phyloP scores from a whole-genome alignment of 176 grass and related monocot species.

The Aegilops bicornis region DNA sequence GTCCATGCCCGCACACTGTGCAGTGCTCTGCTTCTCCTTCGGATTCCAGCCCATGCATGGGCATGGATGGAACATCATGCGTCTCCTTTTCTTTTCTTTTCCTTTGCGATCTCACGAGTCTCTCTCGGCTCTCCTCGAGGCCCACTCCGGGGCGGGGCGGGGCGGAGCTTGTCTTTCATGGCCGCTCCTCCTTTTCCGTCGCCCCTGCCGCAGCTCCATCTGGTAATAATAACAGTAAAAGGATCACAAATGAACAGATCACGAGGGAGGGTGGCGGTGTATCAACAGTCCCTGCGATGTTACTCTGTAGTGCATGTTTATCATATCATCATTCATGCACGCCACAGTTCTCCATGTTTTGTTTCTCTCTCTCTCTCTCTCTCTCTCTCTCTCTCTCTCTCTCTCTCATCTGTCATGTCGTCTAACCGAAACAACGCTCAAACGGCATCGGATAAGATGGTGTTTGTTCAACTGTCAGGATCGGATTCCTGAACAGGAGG shows the following conservation, averaged over 20 bases:
- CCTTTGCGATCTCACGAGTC: neutral
- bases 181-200: neutral
- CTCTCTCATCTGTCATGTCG: neutral
- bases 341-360: neutral
- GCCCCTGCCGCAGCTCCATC: slow-evolving; percentile 22
- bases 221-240: neutral
- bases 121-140: neutral
- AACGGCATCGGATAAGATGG: neutral
- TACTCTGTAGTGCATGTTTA: too few species aligned
- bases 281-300: neutral
- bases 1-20: neutral
- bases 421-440: neutral
- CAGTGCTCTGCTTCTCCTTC: neutral
- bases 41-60: neutral
- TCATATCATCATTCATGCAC: neutral
- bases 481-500: neutral
- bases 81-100: neutral
- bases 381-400: too few species aligned
- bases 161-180: neutral
- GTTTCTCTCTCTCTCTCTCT: neutral
- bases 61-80: neutral
- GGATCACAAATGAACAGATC: slow-evolving; percentile 8
- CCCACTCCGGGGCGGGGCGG: neutral
- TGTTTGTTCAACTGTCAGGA: neutral
- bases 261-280: slow-evolving; percentile 20